Evolutionary conservation across 2,329 filamentous ascomycete genomes (phyloP), one percentile per base, ranked within the genome.

Genomic region (Botryosphaeria agaves): DNA sequence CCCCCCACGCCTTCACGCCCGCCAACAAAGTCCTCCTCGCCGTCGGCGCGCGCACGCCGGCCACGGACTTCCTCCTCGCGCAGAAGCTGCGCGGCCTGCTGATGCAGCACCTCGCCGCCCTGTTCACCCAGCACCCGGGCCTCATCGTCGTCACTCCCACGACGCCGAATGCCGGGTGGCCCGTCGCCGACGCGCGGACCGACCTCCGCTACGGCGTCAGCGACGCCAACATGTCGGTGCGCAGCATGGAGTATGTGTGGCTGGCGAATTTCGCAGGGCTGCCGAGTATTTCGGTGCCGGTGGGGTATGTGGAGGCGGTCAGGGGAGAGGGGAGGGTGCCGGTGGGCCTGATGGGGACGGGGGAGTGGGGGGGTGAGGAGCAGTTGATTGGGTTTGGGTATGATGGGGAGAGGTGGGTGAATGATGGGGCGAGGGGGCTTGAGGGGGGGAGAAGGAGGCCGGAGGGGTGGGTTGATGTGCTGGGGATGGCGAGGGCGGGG

Each of bases 181-280:
- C 69, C 25, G 71, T 75, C 7, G 52, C 61, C 1, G 63, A 58
- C 6, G 74, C 79, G 24, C 58, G 72, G 11, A 57, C 57, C n/a
- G 73, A 84, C 43, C 47, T 72, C 4, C 40, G 46, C 5, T 55
- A 61, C 28, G 85, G 85, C 2, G 59, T 82, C 40, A 75, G 66
- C 21, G 77, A 94, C 49, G 75, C 66, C 0, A 83, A 89, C 47
- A 61, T 57, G 36, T 74, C 71, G 11, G 58, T 92, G n/a, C 61
- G 68, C 16, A 80, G 70, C 46, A 92, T 93, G 82, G 71, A 76
- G 51, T 93, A 82, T 53, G 73, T 80, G 11, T 92, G 79, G 68
- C 54, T 92, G 20, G 78, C 84, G 5, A 94, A 94, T 52, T 75
- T 83, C 41, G 71, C 65, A 0, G 85, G 85, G 0, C 74, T 75